Evolutionary conservation across 2,329 filamentous ascomycete genomes (phyloP).

Genomic region (Madurella fahalii): DNA sequence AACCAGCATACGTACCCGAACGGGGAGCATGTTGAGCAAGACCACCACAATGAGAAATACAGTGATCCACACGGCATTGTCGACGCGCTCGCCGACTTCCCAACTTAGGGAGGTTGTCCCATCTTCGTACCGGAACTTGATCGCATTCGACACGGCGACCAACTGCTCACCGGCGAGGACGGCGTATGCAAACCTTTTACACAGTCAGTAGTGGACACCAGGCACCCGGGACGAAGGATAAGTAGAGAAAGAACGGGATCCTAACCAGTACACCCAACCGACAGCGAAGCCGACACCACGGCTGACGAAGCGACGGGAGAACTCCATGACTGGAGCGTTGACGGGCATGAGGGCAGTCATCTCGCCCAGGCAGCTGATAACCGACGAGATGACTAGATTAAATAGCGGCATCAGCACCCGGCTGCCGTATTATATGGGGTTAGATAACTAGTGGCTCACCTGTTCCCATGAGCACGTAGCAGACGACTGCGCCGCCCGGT

Average conservation of each 20-base stretch:
- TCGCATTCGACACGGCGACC: slow-evolving; percentile 33
- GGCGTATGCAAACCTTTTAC: slow-evolving; percentile 35
- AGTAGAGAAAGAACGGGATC: background rate
- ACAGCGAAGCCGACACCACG: slow-evolving; percentile 36
- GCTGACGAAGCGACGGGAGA: slow-evolving; percentile 36
- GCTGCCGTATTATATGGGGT: too few species aligned
- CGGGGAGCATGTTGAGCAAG: slow-evolving; percentile 35
- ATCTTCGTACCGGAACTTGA: slow-evolving; percentile 37
- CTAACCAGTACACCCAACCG: slow-evolving; percentile 38
- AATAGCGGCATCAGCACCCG: background rate
- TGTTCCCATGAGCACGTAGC: slow-evolving; percentile 40
- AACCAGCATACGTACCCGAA: slow-evolving; percentile 28
- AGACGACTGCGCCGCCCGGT: slow-evolving; percentile 37
- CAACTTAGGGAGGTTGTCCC: slow-evolving; percentile 33
- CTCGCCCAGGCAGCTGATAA: slow-evolving; percentile 40
- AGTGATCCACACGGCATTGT: slow-evolving; percentile 36
- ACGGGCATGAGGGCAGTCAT: slow-evolving; percentile 39
- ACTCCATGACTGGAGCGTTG: slow-evolving; percentile 37
- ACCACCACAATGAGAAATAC: slow-evolving; percentile 35
- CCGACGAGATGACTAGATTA: slow-evolving; percentile 36
- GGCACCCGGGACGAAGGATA: background rate
- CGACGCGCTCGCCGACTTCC: slow-evolving; percentile 32
- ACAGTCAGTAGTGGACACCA: background rate
- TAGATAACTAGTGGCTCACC: background rate
- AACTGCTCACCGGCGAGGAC: slow-evolving; percentile 35